Percentiles rank a stretch among this genome's conserved stretches.
Conservation (phyloP, 2,329 filamentous ascomycete genomes). For the Paraphaeosphaeria sporulosa region DNA sequence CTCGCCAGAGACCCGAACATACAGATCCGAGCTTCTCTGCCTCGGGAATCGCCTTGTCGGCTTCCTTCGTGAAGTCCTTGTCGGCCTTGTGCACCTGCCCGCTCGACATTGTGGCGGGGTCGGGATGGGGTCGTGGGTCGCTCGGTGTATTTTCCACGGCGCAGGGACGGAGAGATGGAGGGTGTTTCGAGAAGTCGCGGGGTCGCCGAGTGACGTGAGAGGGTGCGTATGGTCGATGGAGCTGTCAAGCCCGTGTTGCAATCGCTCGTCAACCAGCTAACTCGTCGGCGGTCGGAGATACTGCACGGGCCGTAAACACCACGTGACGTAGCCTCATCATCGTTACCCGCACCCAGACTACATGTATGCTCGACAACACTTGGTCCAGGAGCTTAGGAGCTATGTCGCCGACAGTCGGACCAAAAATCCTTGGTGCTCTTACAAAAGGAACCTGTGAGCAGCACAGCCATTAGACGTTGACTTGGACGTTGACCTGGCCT, state of each 20-base stretch:
- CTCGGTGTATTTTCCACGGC: conserved; percentile 8
- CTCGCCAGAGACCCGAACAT: conserved; percentile 28
- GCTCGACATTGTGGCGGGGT: conserved; percentile 73
- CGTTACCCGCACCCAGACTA: neutral
- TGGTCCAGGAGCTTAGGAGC: no score
- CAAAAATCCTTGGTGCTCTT: no score
- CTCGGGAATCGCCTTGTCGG: conserved; percentile 88
- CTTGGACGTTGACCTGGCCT: no score
- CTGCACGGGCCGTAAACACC: conserved; percentile 9
- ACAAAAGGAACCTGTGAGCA: no score
- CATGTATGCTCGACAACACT: neutral
- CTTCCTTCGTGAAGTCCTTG: conserved; percentile 98
- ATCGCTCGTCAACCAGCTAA: conserved; percentile 4
- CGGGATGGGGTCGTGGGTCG: conserved; percentile 8
- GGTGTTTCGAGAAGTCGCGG: neutral
- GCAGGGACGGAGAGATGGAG: neutral
- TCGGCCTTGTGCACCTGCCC: conserved; percentile 84
- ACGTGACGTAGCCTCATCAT: conserved; percentile 10
- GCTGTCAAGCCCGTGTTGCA: conserved; percentile 10
- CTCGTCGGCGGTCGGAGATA: conserved; percentile 6
- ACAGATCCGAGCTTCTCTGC: conserved; percentile 90
- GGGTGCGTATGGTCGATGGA: conserved; percentile 1
- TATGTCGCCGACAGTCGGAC: no score
- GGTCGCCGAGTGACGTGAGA: neutral
- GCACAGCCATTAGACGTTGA: no score